phyloP scores from a whole-genome alignment of 768 basidiomycete species.

The Boletus rex-veris region DNA sequence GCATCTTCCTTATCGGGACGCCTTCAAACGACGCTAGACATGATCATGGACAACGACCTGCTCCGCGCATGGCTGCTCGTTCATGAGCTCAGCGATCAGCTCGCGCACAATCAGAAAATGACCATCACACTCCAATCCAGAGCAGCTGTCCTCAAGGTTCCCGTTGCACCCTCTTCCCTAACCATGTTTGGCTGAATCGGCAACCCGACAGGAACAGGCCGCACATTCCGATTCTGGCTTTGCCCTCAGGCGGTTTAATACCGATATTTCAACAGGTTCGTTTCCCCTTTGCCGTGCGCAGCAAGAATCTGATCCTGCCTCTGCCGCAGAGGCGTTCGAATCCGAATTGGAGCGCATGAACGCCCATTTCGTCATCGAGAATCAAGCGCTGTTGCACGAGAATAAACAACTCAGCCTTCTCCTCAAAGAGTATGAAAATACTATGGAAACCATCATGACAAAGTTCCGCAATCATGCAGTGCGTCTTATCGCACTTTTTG shows the following conservation, averaged over 20 bases:
- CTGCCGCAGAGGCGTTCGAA: slow-evolving; percentile 74
- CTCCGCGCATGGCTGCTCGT: slow-evolving; percentile 76
- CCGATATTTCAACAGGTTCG: slow-evolving; percentile 81
- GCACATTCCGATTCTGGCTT: slow-evolving; percentile 69
- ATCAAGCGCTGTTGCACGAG: slow-evolving; percentile 87
- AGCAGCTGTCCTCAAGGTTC: slow-evolving; percentile 75
- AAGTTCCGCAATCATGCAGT: slow-evolving; percentile 94
- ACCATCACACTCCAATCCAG: slow-evolving; percentile 64
- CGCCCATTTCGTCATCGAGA: slow-evolving; percentile 89
- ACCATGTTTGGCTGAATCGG: slow-evolving; percentile 7
- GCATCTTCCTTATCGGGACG: slow-evolving; percentile 8
- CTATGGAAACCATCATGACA: slow-evolving; percentile 94
- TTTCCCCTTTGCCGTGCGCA: background rate
- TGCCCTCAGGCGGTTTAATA: slow-evolving; percentile 78
- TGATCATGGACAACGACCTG: slow-evolving; percentile 66
- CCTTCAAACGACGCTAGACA: slow-evolving; percentile 2
- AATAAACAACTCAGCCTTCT: slow-evolving; percentile 90
- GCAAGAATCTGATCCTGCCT: slow-evolving; percentile 11
- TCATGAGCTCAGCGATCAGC: slow-evolving; percentile 78
- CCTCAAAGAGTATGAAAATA: slow-evolving; percentile 91
- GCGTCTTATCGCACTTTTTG: slow-evolving; percentile 30
- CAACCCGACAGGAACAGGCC: slow-evolving; percentile 61
- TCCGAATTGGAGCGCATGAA: slow-evolving; percentile 89
- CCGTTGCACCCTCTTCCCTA: slow-evolving; percentile 8
- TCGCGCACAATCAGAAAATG: slow-evolving; percentile 77